Evolutionary conservation across 805 yeast genomes (phyloP), one percentile per base, ranked within the genome.

Genomic region (Vanderwaltozyma verrucispora): DNA sequence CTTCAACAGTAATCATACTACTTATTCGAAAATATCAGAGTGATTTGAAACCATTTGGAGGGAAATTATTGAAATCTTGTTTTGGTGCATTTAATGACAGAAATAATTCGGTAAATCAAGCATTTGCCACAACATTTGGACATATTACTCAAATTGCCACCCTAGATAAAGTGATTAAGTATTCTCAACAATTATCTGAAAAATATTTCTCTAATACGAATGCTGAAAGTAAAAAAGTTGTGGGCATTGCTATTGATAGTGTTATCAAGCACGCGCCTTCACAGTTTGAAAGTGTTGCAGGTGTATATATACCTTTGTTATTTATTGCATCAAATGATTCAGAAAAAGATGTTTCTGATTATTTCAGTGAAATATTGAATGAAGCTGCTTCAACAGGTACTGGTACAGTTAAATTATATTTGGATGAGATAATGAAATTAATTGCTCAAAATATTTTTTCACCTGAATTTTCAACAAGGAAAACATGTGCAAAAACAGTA

Each of bases 71-170:
- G 39, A 69, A 69, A 32, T 65, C 75, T 2, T 72, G 86, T 34
- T 50, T 63, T 2, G 56, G 65, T 17, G 89, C 83, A 50, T 56
- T 85, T 37, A 68, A 66, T 27, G 94, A 84, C 51, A 64, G 78
- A 37, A 88, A 85, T 53, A 77, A 72, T 20, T 72, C 94, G 0
- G 76, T 89, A 5, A 68, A 84, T 0, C 66, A 77, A 2, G 74
- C 95, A 0, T 92, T 74, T 63, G 88, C 96, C 0, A 67, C 77
- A 5, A 75, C 95, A 1, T 74, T 81, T 8, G 97, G 95, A 1
- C 79, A 86, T 48, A 62, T 83, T 18, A 75, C 82, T 46, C 75
- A 87, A 35, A 61, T 81, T 20, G 71, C 85, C 0, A 56, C 75
- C 0, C 48, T 71, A 9, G 74, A 71, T 1, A 56, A 72, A 2